Base-by-base conservation (phyloP, 2,329 filamentous ascomycete genomes). In the Aureobasidium zeae region DNA sequence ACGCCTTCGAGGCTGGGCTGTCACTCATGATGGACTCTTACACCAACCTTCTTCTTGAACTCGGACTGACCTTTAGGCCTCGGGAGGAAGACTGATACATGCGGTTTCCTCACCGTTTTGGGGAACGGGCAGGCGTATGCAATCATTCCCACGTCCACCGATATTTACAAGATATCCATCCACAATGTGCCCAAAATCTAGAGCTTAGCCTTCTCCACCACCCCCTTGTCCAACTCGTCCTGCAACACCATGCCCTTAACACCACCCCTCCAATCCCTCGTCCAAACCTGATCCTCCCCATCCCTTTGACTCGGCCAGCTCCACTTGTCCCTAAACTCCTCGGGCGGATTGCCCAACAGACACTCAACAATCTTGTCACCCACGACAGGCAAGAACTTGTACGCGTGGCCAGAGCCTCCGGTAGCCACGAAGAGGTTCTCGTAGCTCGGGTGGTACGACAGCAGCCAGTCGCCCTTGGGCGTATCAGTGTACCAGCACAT, bases 331-430 rank as follows among this genome's bases (percentile, higher is more conserved):
- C 64, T 64, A 52, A 86, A 74, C 41, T 58, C 3, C 47, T 63
- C 54, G 56, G 58, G 52, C 41, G 50, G 54, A 31, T 65, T 56
- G 2, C 66, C 63, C 48, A 69, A 61, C 6, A 77, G 55, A n/a
- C 68, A 66, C 48, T 76, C 68, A 0, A 72, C 64, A 10, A 79
- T 69, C 48, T 64, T 66, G 25, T 70, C 68, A 1, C 76, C 75
- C 50, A 80, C 67, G 3, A 72, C 70, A 0, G 76, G 76, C 36
- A 78, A 53, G 47, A 76, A 79, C 51, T 79, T 80, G 57, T 79
- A 80, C 0, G 66, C 77, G 56, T 80, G 77, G 0, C 77, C 77
- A 25, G 69, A 73, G 0, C 77, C 78, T 1, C 74, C 77, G 0
- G 76, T 79, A 2, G 75, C 75, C 0, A 80, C 65, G 53, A 79